Base-by-base conservation (phyloP, 345 rosid species). In the Gossypium bickii region DNA sequence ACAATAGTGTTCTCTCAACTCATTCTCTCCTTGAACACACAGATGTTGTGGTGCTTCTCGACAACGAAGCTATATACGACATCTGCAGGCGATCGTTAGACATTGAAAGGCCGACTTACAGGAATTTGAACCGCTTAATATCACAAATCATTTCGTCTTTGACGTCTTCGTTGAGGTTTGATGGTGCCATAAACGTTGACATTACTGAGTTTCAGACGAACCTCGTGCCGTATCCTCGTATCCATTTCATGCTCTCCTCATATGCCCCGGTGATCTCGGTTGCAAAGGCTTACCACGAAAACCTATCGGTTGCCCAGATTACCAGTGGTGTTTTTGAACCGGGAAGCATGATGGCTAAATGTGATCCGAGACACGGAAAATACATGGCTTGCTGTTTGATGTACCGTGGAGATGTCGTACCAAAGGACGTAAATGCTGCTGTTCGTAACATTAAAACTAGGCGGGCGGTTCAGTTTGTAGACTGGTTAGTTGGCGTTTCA, bases 381-480 rank as follows among this genome's bases (percentile, higher is more conserved):
- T 89, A 89, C 85, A 92, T 89, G 93, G 94, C 93, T 44, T 92
- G 97, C 55, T 92, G 94, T 80, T 84, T 90, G 77, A 92, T 89
- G 97, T 90, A 88, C 75, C 87, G 93, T 44, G 97, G 97, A 72
- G 97, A 90, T 74, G 88, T 92, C 25, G 94, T 90, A 11, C 94
- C 94, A 1, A 92, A 92, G 83, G 93, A 92, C 45, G 97, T 92
- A 72, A 92, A 89, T 78, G 88, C 87, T 72, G 91, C 94, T 5
- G 93, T 89, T 65, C 89, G 88, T 65, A 80, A 88, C 43, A 88
- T 92, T 74, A 92, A 92, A 87, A 85, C 94, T 45, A 92, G 87
- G 84, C 84, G 94, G 74, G 81, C 94, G 1, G 84, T 92, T 77
- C 93, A 92, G 74, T 92, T 92, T 75, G 97, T 92, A 53, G 94